Conservation (phyloP, 2,329 filamentous ascomycete genomes). For the Xylariaceae sp. region DNA sequence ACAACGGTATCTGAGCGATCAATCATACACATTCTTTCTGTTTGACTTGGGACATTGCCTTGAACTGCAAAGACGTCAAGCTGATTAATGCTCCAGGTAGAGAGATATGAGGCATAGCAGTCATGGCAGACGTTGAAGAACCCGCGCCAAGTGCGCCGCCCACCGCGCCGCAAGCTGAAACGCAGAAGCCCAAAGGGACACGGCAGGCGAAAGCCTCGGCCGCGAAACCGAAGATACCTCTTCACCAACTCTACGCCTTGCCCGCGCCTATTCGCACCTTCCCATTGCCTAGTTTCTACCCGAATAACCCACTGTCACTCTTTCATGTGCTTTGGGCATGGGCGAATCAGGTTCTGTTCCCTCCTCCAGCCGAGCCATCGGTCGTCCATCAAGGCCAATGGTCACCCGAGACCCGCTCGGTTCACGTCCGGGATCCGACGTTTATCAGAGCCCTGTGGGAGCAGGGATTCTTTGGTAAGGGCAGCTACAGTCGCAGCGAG, state of each 20-base stretch:
- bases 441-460: conserved; percentile 85
- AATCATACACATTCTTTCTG: background rate
- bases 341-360: conserved; percentile 65
- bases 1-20: conserved; percentile 93
- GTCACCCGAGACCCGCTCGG: conserved; percentile 72
- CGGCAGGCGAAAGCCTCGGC: conserved; percentile 3
- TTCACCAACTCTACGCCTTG: conserved; percentile 72
- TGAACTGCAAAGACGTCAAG: too few species aligned
- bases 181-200: background rate
- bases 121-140: conserved; percentile 30
- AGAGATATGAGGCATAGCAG: conserved; percentile 40
- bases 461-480: conserved; percentile 96
- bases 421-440: conserved; percentile 73
- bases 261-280: conserved; percentile 76
- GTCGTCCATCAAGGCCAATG: conserved; percentile 68
- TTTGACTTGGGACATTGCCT: background rate
- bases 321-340: conserved; percentile 75
- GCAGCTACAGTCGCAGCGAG: conserved; percentile 86
- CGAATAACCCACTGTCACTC: conserved; percentile 85
- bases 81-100: conserved; percentile 21
- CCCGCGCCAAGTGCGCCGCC: conserved; percentile 16
- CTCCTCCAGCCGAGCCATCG: conserved; percentile 58
- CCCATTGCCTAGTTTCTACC: conserved; percentile 81
- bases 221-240: conserved; percentile 29
- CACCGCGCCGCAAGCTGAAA: conserved; percentile 15